Evolutionary conservation across 2,329 filamentous ascomycete species (phyloP).

Genomic region (Daldinia sp.): DNA sequence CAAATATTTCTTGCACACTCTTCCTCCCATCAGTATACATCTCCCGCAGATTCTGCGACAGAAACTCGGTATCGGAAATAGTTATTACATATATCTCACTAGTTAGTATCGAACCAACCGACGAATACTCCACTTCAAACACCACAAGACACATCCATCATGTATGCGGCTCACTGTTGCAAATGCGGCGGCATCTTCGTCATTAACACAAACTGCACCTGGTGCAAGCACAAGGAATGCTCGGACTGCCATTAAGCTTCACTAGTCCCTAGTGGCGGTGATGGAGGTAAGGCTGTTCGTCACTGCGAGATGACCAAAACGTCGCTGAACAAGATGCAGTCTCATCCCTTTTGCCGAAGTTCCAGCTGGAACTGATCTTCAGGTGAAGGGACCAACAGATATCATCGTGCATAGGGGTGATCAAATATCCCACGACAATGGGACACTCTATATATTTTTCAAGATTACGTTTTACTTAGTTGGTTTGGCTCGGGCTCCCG

Average conservation of each 20-base stretch:
- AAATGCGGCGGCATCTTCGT: constrained; percentile 46
- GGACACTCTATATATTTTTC: constrained; percentile 1
- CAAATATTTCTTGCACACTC: neutral
- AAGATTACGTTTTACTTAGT: constrained; percentile 10
- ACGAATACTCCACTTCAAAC: neutral
- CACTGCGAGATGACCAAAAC: neutral
- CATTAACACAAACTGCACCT: constrained; percentile 44
- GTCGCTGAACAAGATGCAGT: constrained; percentile 15
- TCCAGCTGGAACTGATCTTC: constrained; percentile 9
- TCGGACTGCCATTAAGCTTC: constrained; percentile 38
- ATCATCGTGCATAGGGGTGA: neutral
- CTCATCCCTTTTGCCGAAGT: constrained; percentile 6
- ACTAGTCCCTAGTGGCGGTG: neutral
- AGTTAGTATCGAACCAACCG: neutral
- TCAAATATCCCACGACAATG: constrained; percentile 3
- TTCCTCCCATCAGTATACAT: neutral
- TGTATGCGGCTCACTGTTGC: constrained; percentile 45
- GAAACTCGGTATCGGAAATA: constrained; percentile 5
- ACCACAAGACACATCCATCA: constrained; percentile 19
- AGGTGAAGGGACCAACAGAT: neutral
- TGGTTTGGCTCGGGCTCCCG: constrained; percentile 16
- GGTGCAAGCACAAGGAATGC: constrained; percentile 46
- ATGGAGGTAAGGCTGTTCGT: constrained; percentile 5
- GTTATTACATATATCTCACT: neutral
- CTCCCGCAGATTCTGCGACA: neutral